These are phyloP conservation scores for Adansonia grandidieri DNA, from an alignment of 441 rosid species.

Conservation along the genomic window DNA sequence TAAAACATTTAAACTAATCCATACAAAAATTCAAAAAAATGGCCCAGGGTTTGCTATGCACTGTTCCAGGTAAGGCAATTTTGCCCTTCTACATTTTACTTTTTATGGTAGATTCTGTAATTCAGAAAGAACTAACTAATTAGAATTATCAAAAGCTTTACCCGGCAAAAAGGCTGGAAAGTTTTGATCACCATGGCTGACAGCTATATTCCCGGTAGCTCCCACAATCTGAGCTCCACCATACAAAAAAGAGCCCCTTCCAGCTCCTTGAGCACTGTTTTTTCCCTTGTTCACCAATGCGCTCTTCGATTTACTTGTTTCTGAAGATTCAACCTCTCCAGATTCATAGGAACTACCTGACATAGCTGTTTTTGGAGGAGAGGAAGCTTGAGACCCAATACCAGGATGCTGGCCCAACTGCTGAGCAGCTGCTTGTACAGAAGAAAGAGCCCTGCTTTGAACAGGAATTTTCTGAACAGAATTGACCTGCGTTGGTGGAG, in stretches of 20 bases:
- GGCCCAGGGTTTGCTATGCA: not conserved
- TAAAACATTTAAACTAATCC: not conserved
- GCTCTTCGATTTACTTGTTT: slow-evolving; percentile 55
- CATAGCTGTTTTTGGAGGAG: slow-evolving; percentile 62
- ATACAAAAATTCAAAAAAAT: not conserved
- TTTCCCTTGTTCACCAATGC: slow-evolving; percentile 71
- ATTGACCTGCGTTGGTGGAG: slow-evolving; percentile 48
- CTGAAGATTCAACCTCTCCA: slow-evolving; percentile 66
- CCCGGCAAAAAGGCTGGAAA: slow-evolving; percentile 89
- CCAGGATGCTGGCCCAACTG: slow-evolving; percentile 55
- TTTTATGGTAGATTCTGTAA: not conserved
- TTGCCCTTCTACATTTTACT: slow-evolving; percentile 11
- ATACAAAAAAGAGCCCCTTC: slow-evolving; percentile 68
- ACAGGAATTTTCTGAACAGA: slow-evolving; percentile 44
- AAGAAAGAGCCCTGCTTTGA: slow-evolving; percentile 50
- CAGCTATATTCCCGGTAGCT: slow-evolving; percentile 60
- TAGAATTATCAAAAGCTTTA: slow-evolving; percentile 30
- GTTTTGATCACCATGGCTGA: slow-evolving; percentile 76
- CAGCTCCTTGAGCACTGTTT: slow-evolving; percentile 64
- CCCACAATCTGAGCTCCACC: slow-evolving; percentile 79
- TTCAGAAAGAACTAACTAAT: no score
- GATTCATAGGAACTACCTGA: slow-evolving; percentile 54
- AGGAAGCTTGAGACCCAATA: slow-evolving; percentile 60
- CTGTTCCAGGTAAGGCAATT: slow-evolving; percentile 10
- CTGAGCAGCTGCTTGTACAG: slow-evolving; percentile 56